Base-by-base conservation (phyloP, 331 rosid species). In the Acacia pycnantha region DNA sequence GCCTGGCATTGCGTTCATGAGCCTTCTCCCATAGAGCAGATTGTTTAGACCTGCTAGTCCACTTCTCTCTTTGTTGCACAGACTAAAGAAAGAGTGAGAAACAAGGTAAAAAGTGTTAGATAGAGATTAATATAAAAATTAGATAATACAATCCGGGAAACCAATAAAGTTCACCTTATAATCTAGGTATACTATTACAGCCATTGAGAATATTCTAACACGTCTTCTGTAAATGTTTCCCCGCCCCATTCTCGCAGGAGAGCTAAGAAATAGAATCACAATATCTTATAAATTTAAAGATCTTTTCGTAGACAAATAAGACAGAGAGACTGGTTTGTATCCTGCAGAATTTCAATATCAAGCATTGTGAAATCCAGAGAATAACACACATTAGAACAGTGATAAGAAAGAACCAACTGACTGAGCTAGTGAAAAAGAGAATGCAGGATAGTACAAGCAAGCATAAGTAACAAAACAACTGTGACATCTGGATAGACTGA, bases 1-100 rank as follows among this genome's bases (percentile, higher is more conserved):
- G 92, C 88, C 77, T 92, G 81, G 99, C 99, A 89, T 96, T 96
- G 80, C 98, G 92, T 85, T 92, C 89, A 43, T 96, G 99, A 51
- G 94, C 97, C 82, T 77, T 94, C 85, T 89, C 97, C 99, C 99
- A 94, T 83, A 96, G 40, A 77, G 81, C 79, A 53, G 87, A 19
- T 86, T 84, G 89, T 77, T 53, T 91, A 76, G 87, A 76, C 81
- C 82, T 92, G 81, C 87, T 89, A 58, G 71, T 84, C 98, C 97
- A 94, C 88, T 92, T 96, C 79, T 92, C 99, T 80, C 97, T 89
- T 80, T 90, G 97, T 80, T 92, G 92, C 88, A 94, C 83, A 74
- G 90, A 87, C 99, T 96, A 76, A 79, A 78, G 59, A 73, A 41
- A 83, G 53, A 78, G 27, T 46, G 21, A 43, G 80, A 66, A 70